Conservation (phyloP, 768 basidiomycete genomes). For the Panaeolus papilionaceus region DNA sequence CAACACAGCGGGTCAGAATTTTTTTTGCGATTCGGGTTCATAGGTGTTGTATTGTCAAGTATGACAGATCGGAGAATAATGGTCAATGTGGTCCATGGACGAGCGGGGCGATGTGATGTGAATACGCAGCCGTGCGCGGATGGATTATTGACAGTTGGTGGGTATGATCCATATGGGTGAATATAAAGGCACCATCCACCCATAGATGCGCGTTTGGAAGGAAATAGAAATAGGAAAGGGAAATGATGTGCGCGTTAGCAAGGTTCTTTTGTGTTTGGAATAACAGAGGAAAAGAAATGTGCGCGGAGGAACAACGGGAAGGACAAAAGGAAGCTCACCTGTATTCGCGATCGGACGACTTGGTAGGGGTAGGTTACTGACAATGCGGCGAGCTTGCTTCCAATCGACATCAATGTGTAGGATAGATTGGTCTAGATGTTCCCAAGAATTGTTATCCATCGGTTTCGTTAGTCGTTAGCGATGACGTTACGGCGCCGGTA, state of each 20-base stretch:
- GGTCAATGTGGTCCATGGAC: conserved; percentile 3
- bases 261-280: not conserved
- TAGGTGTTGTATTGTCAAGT: not conserved
- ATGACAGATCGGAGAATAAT: not conserved
- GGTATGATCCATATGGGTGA: not conserved
- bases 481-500: not conserved
- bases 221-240: not conserved
- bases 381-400: conserved; percentile 87
- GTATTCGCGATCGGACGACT: conserved; percentile 92
- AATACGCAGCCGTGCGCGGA: not conserved
- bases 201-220: not conserved
- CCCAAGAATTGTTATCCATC: not conserved
- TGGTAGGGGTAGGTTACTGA: conserved; percentile 95
- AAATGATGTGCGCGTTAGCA: not conserved
- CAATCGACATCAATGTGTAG: conserved; percentile 92
- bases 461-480: conserved; percentile 2
- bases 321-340: conserved; percentile 54
- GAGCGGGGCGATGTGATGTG: not conserved
- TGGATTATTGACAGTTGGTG: not conserved
- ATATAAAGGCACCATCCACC: not conserved
- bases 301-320: not conserved
- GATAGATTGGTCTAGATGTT: conserved; percentile 79
- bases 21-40: not conserved
- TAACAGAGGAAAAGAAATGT: not conserved
- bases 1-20: not conserved